Base-by-base conservation (phyloP, 2,329 filamentous ascomycete genomes). In the Zymoseptoria tritici region DNA sequence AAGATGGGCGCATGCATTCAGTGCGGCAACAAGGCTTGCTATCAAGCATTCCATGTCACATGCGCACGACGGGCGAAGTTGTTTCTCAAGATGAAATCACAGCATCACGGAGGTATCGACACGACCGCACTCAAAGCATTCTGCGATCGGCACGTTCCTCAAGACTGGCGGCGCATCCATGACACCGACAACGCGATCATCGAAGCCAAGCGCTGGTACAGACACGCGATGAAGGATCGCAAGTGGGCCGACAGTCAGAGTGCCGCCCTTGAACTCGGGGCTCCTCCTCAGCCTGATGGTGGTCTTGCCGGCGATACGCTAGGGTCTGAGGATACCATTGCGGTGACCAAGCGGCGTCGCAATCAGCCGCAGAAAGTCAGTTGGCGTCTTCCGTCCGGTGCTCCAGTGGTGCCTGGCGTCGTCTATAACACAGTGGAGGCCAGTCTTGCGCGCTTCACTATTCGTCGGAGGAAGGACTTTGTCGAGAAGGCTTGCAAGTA, bases 1-100 rank as follows among this genome's bases (percentile, higher is more conserved):
- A 89, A 87, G 68, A 99, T 99, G 94, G 94, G 94, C 21, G 93
- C 94, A 49, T 97, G 93, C 74, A 97, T 99, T 62, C 94, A 99
- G 74, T 99, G 94, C 75, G 91, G 92, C 62, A 97, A 97, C 78
- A 97, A 97, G 76, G 90, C 88, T 62, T 99, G 94, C 75, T 99
- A 96, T 71, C 88, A 93, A 70, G 94, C 94, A 8, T 99, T 99
- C 73, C 94, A 99, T 75, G 91, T 97, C 57, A 97, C 94, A 4
- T 99, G 94, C 73, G 94, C 94, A 22, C 85, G 94, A 58, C 85
- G 90, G 68, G 91, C 92, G 54, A 87, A 87, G 63, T 81, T 99
- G 0, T 97, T 90, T 71, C 80, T 99, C 65, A 93, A 93, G 76
- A 99, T 99, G 94, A 99, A 97, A 77, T 91, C 92, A 55, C 89